Evolutionary conservation across 2,329 filamentous ascomycete genomes (phyloP).

Genomic region (Xylaria sp.): DNA sequence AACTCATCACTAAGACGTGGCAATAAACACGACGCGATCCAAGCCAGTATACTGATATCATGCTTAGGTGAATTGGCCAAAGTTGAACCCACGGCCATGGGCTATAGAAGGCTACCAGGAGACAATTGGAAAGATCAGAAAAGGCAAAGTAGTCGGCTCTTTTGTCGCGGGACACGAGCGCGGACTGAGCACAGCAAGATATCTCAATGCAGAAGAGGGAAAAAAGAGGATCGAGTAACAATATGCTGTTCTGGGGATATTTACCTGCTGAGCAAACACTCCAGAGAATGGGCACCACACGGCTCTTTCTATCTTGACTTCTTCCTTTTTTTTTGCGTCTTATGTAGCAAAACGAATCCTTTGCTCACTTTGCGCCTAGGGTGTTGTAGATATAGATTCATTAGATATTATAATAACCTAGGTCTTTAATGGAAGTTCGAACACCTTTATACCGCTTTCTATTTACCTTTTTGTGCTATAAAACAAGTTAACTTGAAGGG

Average conservation of each 20-base stretch:
- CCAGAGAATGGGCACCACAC: not conserved
- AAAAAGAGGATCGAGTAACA: slow-evolving; percentile 93
- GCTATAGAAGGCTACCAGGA: slow-evolving; percentile 90
- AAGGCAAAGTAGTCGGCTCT: slow-evolving; percentile 82
- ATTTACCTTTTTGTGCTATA: too few relatives aligned
- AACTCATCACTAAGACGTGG: not conserved
- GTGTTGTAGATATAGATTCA: slow-evolving; percentile 19
- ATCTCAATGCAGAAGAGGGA: slow-evolving; percentile 91
- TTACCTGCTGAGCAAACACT: not conserved
- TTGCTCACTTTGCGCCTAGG: not conserved
- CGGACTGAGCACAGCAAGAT: slow-evolving; percentile 82
- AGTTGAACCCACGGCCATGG: slow-evolving; percentile 88
- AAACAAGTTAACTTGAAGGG: too few relatives aligned
- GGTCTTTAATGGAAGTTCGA: slow-evolving; percentile 12
- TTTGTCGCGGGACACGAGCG: slow-evolving; percentile 81
- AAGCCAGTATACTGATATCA: slow-evolving; percentile 38
- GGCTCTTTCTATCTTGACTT: not conserved
- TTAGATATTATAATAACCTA: slow-evolving; percentile 29
- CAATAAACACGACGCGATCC: not conserved
- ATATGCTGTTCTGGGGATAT: not conserved
- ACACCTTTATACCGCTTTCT: not conserved
- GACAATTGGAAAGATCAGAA: slow-evolving; percentile 82
- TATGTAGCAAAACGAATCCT: not conserved
- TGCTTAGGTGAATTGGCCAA: slow-evolving; percentile 93
- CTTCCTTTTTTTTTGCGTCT: slow-evolving; percentile 8